Conservation (phyloP, 768 basidiomycete genomes). For the Suillus variegatus region DNA sequence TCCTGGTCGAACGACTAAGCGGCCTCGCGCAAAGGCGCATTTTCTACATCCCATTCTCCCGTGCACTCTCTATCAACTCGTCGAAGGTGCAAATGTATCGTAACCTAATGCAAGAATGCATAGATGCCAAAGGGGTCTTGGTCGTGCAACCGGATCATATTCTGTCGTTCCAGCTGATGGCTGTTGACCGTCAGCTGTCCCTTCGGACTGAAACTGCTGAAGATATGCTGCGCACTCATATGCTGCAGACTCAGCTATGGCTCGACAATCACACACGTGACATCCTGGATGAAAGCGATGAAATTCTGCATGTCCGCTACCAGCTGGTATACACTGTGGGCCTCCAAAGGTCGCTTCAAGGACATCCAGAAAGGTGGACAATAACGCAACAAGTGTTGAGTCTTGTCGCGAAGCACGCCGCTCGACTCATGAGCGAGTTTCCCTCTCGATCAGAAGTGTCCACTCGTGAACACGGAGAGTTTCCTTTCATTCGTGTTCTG, state of each 20-base stretch:
- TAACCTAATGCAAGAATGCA: constrained; percentile 40
- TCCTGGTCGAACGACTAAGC: constrained; percentile 44
- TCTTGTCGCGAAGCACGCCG: constrained; percentile 23
- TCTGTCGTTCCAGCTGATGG: constrained; percentile 51
- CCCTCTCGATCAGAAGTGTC: constrained; percentile 22
- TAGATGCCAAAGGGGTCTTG: constrained; percentile 41
- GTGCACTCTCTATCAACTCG: constrained; percentile 26
- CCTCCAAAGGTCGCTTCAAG: constrained; percentile 26
- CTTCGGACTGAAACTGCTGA: constrained; percentile 7
- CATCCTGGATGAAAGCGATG: background rate
- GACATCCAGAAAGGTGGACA: constrained; percentile 36
- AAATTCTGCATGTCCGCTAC: constrained; percentile 15
- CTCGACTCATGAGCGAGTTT: constrained; percentile 8
- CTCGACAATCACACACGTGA: background rate
- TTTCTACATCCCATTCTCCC: constrained; percentile 30
- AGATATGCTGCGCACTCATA: constrained; percentile 29
- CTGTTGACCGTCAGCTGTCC: constrained; percentile 20
- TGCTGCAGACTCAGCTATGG: constrained; percentile 19
- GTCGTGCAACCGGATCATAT: constrained; percentile 56
- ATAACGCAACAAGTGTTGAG: constrained; percentile 32
- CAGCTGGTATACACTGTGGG: constrained; percentile 41
- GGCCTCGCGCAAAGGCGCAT: constrained; percentile 48
- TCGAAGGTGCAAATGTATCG: constrained; percentile 26
- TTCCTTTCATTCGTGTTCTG: constrained; percentile 27
- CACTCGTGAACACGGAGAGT: constrained; percentile 15